Conservation (phyloP, 345 rosid species). For the Carallia brachiata region DNA sequence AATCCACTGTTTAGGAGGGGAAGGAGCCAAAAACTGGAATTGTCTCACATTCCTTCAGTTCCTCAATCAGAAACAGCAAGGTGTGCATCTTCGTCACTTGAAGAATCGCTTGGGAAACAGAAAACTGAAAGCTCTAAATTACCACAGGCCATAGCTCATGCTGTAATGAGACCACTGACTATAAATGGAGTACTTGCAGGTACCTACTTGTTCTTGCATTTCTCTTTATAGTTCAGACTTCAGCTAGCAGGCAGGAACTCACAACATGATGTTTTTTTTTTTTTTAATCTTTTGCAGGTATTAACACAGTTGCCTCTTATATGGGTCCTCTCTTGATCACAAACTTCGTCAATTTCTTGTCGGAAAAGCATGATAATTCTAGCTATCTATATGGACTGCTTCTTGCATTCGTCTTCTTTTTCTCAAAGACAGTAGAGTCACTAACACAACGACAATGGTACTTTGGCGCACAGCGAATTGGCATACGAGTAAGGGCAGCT, state of each 20-base stretch:
- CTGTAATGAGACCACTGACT: slow-evolving; percentile 49
- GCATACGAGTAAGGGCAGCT: slow-evolving; percentile 53
- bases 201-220: slow-evolving; percentile 15
- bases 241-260: not conserved
- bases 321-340: slow-evolving; percentile 61
- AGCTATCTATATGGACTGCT: slow-evolving; percentile 41
- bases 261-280: not conserved
- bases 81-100: slow-evolving; percentile 43
- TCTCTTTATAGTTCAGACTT: not conserved
- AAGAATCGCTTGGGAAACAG: slow-evolving; percentile 43
- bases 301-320: slow-evolving; percentile 54
- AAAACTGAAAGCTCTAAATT: slow-evolving; percentile 34
- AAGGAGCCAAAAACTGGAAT: slow-evolving; percentile 40
- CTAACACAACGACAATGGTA: slow-evolving; percentile 65
- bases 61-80: slow-evolving; percentile 60
- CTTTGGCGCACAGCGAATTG: slow-evolving; percentile 64
- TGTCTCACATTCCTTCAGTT: slow-evolving; percentile 45
- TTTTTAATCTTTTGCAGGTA: slow-evolving; percentile 29
- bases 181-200: slow-evolving; percentile 64
- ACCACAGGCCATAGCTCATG: slow-evolving; percentile 34
- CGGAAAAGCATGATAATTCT: slow-evolving; percentile 31
- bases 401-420: slow-evolving; percentile 54
- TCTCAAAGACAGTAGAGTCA: slow-evolving; percentile 61
- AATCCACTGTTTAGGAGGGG: slow-evolving; percentile 52
- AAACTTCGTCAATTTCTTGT: slow-evolving; percentile 58